Evolutionary conservation across 768 basidiomycete genomes (phyloP), one percentile per base, ranked within the genome.

Genomic region (Austroboletus festivus): DNA sequence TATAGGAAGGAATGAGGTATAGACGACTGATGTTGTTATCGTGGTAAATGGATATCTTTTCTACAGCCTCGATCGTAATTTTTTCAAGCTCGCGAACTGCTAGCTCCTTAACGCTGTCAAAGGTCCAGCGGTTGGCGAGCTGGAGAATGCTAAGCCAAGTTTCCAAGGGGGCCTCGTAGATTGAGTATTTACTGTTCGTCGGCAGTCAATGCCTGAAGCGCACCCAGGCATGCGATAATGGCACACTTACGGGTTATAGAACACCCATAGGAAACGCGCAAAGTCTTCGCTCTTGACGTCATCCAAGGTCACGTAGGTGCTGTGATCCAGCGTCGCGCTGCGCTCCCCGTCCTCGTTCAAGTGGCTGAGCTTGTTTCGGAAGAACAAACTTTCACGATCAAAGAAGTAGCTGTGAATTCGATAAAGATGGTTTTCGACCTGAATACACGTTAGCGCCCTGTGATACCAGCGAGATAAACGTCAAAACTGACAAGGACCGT

Each of bases 351-450:
- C 69, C 19, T 71, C 61, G 4, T 64, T 57, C 7, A 73, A 65
- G 16, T 47, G 40, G 5, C 57, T 51, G 33, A 79, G 47, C 42
- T 71, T 66, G 0, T 63, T 60, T 10, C 61, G 62, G 60, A 85
- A 83, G 24, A 67, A 72, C 0, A 63, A 42, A 0, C 83, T 85
- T 44, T 87, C 83, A 0, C 84, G 69, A n/a, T 73, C 71, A 33
- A 87, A 83, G 42, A 85, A 84, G 38, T 77, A 80, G 1, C 77
- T 71, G 49, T 85, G 83, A 0, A 87, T 72, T 1, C 76, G 68
- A 52, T 82, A 86, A 0, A 78, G 65, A 4, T 70, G 63, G 46
- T 81, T 73, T 41, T 82, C 80, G 15, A 80, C 79, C 84, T 86
- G 54, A 18, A 41, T 61, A 45, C 21, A 9, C n/a, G 34, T 9